Base-by-base conservation (phyloP, 371 early-diverging fungal genomes). In the Mortierella sp. region DNA sequence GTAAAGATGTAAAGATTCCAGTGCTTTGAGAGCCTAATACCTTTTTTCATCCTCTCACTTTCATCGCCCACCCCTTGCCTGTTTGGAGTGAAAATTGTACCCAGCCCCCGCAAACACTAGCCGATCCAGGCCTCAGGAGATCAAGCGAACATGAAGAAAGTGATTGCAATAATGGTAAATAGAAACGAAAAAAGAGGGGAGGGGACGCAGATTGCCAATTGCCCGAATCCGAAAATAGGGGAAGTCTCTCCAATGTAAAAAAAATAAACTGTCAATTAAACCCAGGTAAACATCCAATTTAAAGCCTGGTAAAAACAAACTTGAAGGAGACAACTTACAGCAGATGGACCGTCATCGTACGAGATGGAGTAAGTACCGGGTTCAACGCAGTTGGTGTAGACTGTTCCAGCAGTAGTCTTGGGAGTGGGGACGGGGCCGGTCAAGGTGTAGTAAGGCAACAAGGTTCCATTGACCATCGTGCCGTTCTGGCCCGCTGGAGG, bases 311-410 rank as follows among this genome's bases (percentile, higher is more conserved):
- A 72, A 74, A 24, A 55, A 32, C 5, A 38, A 71, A 63, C 11
- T 44, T 46, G 29, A 43, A 24, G 0, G 35, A 32, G 18, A 18
- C 14, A 29, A 72, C 79, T 71, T 76, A 85, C 85, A 21, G n/a
- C 74, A 43, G 85, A 85, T 21, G 85, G 85, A 75, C 85, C 85
- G 71, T 85, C 85, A 35, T 85, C 85, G 58, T 74, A 85, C 1
- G 85, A 85, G 75, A 85, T 81, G 55, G 85, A 85, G 38, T 78
- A 85, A 10, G 85, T 85, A 29, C 41, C 41, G 24, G 79, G 79
- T 43, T 54, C 73, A 35, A 74, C 79, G 79, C 85, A 85, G 75
- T 70, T 85, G 38, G 82, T 85, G 77, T 81, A 85, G 18, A 85
- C 85, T 32, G 48, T 72, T 29, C 85, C 85, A 54, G 82, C 70